Evolutionary conservation across 129 eudicot genomes (phyloP).

Genomic region (Pseudognaphalium luteoalbum): DNA sequence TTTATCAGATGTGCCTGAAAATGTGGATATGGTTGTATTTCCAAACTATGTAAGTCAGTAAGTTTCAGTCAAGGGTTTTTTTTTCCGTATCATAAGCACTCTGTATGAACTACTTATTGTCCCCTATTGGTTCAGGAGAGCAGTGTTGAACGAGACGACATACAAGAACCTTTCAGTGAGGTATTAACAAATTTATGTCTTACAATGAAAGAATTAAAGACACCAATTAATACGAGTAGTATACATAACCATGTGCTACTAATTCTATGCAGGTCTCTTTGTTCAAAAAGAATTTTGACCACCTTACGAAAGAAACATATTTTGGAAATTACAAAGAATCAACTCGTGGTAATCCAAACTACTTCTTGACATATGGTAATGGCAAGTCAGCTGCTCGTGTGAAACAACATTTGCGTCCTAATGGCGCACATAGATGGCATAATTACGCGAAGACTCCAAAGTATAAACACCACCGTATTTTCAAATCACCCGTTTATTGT

Average conservation of each 20-base stretch:
- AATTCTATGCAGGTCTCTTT: conserved; percentile 47
- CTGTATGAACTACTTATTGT: background rate
- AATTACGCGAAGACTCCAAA: conserved; percentile 61
- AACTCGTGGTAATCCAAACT: conserved; percentile 65
- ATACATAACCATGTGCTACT: background rate
- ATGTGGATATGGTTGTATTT: conserved; percentile 82
- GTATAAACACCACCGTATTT: conserved; percentile 29
- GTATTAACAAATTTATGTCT: conserved; percentile 32
- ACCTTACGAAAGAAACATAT: conserved; percentile 56
- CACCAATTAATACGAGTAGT: no score
- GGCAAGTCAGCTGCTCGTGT: conserved; percentile 68
- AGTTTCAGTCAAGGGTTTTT: background rate
- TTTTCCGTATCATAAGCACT: background rate
- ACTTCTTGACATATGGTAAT: conserved; percentile 69
- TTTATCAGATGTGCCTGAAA: conserved; percentile 60
- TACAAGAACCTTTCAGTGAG: conserved; percentile 84
- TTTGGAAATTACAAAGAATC: conserved; percentile 68
- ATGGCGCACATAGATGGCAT: conserved; percentile 79
- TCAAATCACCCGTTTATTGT: background rate
- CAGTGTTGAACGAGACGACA: conserved; percentile 77
- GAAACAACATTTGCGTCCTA: conserved; percentile 65
- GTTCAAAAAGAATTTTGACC: conserved; percentile 78
- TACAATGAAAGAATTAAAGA: conserved; percentile 1
- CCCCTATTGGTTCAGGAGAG: conserved; percentile 66
- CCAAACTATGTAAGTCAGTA: conserved; percentile 83